These are phyloP conservation scores for Trichoderma atrobrunneum DNA, from an alignment of 2,329 filamentous ascomycete genomes.

Conservation along the genomic window DNA sequence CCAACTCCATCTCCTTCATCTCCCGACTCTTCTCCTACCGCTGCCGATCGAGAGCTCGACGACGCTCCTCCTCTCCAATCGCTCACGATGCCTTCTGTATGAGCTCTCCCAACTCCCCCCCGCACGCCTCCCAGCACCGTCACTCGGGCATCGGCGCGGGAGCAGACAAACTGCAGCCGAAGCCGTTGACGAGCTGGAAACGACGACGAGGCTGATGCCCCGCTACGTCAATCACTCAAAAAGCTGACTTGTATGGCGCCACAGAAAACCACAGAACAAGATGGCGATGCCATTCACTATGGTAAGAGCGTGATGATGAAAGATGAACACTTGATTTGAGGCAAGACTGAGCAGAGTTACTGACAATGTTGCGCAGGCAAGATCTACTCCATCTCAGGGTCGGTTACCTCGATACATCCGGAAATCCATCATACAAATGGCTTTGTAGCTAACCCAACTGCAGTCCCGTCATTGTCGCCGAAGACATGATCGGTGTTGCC, in stretches of 20 bases:
- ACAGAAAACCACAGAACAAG: constrained; percentile 36
- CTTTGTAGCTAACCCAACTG: constrained; percentile 23
- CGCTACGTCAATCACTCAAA: constrained; percentile 19
- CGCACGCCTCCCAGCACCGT: neutral
- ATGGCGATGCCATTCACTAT: constrained; percentile 38
- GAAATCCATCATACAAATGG: neutral
- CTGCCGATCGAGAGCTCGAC: constrained; percentile 27
- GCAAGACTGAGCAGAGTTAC: constrained; percentile 12
- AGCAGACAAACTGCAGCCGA: constrained; percentile 22
- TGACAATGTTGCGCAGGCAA: constrained; percentile 46
- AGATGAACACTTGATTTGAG: neutral
- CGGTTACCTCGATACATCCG: constrained; percentile 32
- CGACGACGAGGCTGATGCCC: constrained; percentile 19
- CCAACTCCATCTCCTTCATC: constrained; percentile 35
- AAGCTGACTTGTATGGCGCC: constrained; percentile 25
- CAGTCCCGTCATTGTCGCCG: constrained; percentile 90
- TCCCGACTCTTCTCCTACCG: constrained; percentile 27
- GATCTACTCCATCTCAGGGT: constrained; percentile 63
- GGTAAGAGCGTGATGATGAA: constrained; percentile 36
- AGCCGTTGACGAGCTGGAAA: constrained; percentile 3
- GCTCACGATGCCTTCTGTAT: constrained; percentile 56
- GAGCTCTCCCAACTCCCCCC: constrained; percentile 31
- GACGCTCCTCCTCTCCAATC: constrained; percentile 30
- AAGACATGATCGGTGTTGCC: constrained; percentile 97
- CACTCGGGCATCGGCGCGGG: neutral